Evolutionary conservation across 164 flowering plant genomes (phyloP), one percentile per base, ranked within the genome.

Genomic region (Liriodendron chinense): DNA sequence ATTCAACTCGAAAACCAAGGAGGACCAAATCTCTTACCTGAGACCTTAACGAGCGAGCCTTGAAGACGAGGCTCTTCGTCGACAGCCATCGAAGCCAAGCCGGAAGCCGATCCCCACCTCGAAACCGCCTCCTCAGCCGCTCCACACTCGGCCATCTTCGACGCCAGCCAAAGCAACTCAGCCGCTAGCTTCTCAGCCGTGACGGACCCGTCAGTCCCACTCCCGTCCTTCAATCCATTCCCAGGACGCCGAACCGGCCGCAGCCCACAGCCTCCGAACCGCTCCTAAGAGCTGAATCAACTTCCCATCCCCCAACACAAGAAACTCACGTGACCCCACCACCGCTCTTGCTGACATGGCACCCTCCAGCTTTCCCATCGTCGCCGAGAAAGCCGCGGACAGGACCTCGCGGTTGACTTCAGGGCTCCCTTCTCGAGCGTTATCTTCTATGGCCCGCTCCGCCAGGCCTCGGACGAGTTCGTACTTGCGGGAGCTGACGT

Each of bases 141-240:
- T 1, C 91, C 93, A 71, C 91, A 91, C 62, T 74, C 87, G 65
- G 73, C 84, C 88, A 94, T 25, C 80, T 87, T 92, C 86, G 83
- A 79, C 22, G 86, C 91, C 78, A 92, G 61, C 98, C 97, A 94
- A 18, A 91, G 87, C 76, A 87, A 22, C 92, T 94, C 98, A 48
- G 91, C 91, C 43, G 96, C 97, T 74, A 88, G 72, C 84, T 92
- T 94, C 89, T 91, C 94, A 0, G 89, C 89, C 50, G 85, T 85
- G 1, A 50, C 26, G 24, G 75, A 82, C 16, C 78, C 66, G 48
- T 28, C 67, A 59, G 21, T 70, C 34, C 21, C 34, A 20, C 1
- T 47, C 57, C 73, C 75, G 9, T 53, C 47, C 75, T 82, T 26
- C 9, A 72, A n/a, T 87, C 74, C 80, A 69, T 74, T 0, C 6